Base-by-base conservation (phyloP, 495 filamentous ascomycete species). In the Rostrohypoxylon terebratum region DNA sequence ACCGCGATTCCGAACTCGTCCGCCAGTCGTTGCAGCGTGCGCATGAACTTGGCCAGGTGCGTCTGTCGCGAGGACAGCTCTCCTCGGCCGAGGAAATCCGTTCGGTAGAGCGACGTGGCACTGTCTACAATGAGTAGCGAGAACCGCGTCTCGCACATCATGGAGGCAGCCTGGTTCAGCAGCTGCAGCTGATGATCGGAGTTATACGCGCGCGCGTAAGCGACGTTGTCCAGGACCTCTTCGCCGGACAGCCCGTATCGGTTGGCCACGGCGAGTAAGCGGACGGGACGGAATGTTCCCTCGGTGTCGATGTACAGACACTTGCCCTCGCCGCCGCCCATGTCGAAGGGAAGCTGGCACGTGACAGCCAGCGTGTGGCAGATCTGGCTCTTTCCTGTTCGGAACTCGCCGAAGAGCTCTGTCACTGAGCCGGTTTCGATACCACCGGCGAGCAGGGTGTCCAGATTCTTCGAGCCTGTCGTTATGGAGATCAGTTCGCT, bases 61-160 rank as follows among this genome's bases (percentile, higher is more conserved):
- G 89, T 94, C 76, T 99, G 96, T 54, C 96, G 86, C 16, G 90
- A 90, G 16, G 91, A 94, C 31, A 99, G 87, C 80, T 99, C 96
- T 64, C 96, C 96, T 77, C 96, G 92, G 23, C 96, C 96, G 54
- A 92, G 86, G 82, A 98, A 99, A 75, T 99, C 96, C 1, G 96
- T 99, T 53, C 96, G 89, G 79, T 98, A 99, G 20, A 99, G 86
- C 1, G 95, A 92, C 0, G 95, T 99, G 16, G 96, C 96, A 33
- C 91, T 94, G 82, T 99, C 96, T 64, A 99, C 96, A 50, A 99
- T 88, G 40, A 99, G 87, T 4, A 99, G 87, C 16, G 94, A 97
- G 83, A 99, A 99, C 4, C 96, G 91, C 2, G 96, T 98, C 80
- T 98, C 96, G 65, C 94, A 97, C 96, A 99, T 99, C 96, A 99